A percentile compares a stretch with the other conserved stretches of the same genome.
These are phyloP conservation scores for Rhodotorula toruloides DNA, from an alignment of 768 basidiomycete species.

Conservation along the genomic window DNA sequence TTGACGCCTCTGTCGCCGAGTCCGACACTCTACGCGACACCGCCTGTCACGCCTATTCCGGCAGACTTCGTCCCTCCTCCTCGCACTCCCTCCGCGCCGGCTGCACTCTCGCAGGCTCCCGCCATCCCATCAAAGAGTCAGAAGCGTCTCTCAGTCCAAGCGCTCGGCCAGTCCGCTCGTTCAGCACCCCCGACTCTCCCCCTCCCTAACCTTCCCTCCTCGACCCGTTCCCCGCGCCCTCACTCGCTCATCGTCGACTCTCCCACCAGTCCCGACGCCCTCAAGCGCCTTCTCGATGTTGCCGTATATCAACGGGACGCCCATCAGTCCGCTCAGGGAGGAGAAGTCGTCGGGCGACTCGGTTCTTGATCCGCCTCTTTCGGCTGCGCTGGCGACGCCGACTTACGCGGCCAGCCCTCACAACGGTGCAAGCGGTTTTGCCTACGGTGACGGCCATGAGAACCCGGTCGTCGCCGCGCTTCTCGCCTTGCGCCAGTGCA, in stretches of 20 bases:
- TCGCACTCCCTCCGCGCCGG: not conserved
- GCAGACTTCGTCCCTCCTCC: not conserved
- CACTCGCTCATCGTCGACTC: not conserved
- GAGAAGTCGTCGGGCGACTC: not conserved
- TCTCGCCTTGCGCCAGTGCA: not conserved
- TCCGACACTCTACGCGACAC: constrained; percentile 1
- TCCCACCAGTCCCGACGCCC: not conserved
- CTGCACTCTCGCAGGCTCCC: no score
- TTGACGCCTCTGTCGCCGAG: not conserved
- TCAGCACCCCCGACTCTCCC: not conserved
- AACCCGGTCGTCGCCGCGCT: not conserved
- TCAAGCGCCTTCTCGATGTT: not conserved
- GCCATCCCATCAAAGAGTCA: no score
- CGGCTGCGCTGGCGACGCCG: not conserved
- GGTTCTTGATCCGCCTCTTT: not conserved
- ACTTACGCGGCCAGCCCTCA: not conserved
- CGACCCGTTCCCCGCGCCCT: not conserved
- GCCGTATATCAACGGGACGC: not conserved
- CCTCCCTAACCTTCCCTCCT: not conserved
- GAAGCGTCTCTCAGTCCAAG: not conserved
- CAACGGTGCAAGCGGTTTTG: not conserved
- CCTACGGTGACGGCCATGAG: not conserved
- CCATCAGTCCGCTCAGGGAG: not conserved
- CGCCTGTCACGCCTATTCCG: not conserved
- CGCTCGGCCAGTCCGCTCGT: not conserved